phyloP scores from a whole-genome alignment of 495 filamentous ascomycete species.

The Podospora pseudocomata region DNA sequence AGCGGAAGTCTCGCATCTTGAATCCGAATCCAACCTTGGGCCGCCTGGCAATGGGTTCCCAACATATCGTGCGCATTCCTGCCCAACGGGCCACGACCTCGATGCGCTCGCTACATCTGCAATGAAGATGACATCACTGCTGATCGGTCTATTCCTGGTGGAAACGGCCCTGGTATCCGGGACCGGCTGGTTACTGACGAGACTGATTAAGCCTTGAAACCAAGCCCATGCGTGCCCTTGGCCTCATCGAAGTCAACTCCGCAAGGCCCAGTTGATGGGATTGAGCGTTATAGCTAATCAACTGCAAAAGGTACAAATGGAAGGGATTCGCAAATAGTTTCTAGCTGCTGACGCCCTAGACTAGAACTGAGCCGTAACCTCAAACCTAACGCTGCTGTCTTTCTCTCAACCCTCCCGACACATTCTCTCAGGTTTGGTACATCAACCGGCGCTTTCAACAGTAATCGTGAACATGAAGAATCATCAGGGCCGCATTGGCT shows the following conservation, averaged over 20 bases:
- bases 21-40: slow-evolving; percentile 8
- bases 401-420: background rate
- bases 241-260: no score
- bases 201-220: background rate
- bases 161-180: background rate
- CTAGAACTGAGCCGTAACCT: background rate
- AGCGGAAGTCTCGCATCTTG: background rate
- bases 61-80: background rate
- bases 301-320: no score
- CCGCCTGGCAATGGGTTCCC: background rate
- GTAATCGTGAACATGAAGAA: background rate
- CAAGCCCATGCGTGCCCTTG: background rate
- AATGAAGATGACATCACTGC: background rate
- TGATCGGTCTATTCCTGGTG: background rate
- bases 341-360: no score
- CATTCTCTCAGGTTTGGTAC: background rate
- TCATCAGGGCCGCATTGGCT: background rate
- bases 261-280: no score
- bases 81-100: background rate
- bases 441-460: background rate
- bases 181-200: background rate
- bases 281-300: no score
- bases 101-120: background rate
- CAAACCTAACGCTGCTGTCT: background rate
- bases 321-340: no score